Evolutionary conservation across 257 asterid genomes (phyloP), one percentile per base, ranked within the genome.

Genomic region (Solanum lycopersicoides): DNA sequence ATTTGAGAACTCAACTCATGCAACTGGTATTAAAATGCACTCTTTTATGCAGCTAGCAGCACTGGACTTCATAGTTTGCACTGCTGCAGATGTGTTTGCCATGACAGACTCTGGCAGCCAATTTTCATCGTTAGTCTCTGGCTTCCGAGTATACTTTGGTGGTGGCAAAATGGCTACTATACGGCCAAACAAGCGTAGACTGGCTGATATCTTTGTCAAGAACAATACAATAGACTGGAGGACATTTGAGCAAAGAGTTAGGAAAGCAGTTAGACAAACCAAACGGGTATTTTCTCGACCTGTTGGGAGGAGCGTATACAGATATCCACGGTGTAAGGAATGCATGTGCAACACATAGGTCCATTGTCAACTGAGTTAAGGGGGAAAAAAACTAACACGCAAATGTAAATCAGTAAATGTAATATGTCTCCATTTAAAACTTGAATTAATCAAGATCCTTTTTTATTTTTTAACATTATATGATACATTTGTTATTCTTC

Each of bases 21-120:
- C 30, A 50, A 18, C 66, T 79, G 28, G 66, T 45, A 11, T 41
- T 82, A 32, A 82, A 8, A 82, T 50, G 15, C 18, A 80, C 69
- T 50, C 85, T 50, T 87, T 79, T 47, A 65, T 90, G 94, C 98
- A 97, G 99, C 91, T 95, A 93, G 99, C 99, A 21, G 99, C 98
- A 2, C 91, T 97, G 89, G 99, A 97, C 92, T 97, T 97, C 91
- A 93, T 97, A 86, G 99, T 88, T 73, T 96, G 98, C 95, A 90
- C 98, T 1, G 99, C 98, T 77, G 93, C 99, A 47, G 99, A 97
- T 88, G 91, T 92, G 73, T 97, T 97, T 88, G 96, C 98, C 90
- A 97, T 97, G 98, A 97, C 99, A 35, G 99, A 97, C 91, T 95
- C 99, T 0, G 99, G 99, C 41, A 97, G 99, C 88, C 99, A 96